A percentile compares a stretch with the other conserved stretches of the same genome.
Conservation (phyloP, 2,329 filamentous ascomycete species). For the Chrysoporthe deuterocubensis region DNA sequence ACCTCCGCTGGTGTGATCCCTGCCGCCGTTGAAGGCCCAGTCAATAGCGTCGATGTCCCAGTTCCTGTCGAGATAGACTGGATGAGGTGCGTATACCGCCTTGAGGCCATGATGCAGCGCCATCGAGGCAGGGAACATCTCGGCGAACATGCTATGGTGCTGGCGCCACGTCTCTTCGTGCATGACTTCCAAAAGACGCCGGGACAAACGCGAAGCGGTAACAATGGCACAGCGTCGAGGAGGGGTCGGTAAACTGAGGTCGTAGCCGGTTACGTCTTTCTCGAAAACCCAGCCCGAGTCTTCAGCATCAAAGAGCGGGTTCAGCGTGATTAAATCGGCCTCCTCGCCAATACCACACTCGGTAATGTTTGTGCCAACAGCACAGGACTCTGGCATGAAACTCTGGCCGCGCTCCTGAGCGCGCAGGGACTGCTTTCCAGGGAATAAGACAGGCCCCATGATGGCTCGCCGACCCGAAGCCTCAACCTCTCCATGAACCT, state of each 20-base stretch:
- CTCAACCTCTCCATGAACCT: conserved; percentile 65
- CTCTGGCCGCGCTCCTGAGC: conserved; percentile 57
- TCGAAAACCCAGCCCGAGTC: conserved; percentile 75
- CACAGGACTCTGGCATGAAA: conserved; percentile 59
- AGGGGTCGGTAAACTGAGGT: conserved; percentile 54
- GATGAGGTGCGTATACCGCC: conserved; percentile 80
- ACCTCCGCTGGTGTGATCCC: conserved; percentile 68
- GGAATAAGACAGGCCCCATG: conserved; percentile 68
- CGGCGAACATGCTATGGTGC: conserved; percentile 74
- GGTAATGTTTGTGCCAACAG: conserved; percentile 52
- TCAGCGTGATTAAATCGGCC: conserved; percentile 77
- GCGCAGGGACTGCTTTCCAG: conserved; percentile 50
- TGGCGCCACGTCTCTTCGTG: conserved; percentile 72
- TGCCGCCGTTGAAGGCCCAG: conserved; percentile 76
- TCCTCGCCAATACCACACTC: conserved; percentile 72
- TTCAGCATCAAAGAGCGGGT: conserved; percentile 74
- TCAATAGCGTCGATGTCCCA: conserved; percentile 75
- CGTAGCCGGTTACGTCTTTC: conserved; percentile 72
- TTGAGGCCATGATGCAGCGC: conserved; percentile 79
- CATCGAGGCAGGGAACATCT: conserved; percentile 76
- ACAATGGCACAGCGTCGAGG: conserved; percentile 74
- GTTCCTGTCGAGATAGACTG: conserved; percentile 75
- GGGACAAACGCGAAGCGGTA: conserved; percentile 70
- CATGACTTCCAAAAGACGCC: conserved; percentile 70
- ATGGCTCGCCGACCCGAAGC: conserved; percentile 58